Evolutionary conservation across 1,284 basidiomycete genomes (phyloP), one percentile per base, ranked within the genome.

Genomic region (Ustilago hordei): DNA sequence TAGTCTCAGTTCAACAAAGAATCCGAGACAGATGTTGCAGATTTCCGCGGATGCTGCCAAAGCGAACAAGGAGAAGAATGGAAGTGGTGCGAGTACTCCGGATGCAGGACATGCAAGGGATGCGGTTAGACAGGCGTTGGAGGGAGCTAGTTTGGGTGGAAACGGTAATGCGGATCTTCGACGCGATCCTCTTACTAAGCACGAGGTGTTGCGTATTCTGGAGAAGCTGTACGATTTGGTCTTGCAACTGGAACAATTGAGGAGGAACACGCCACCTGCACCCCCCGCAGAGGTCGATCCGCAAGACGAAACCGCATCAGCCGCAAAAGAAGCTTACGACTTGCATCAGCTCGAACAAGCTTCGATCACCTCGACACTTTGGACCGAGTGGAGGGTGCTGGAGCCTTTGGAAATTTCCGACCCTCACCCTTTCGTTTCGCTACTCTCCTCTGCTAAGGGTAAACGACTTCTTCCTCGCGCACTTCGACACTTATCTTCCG

Each of bases 381-480:
- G 94, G 93, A 89, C 90, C 67, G 91, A 91, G 54, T 87, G 98
- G 54, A 90, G 92, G 82, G 93, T 98, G 28, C 91, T 94, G 89
- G 92, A 94, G 52, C 95, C 95, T 32, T 90, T 99, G 12, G 95
- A 95, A 85, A 92, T 94, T 41, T 95, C 94, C 92, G 94, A 93
- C 72, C 96, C 96, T 5, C 97, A 99, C 88, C 97, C 97, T 0
- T 98, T 99, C 88, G 92, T 99, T 79, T 95, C 95, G 2, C 89
- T 99, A 48, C 89, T 99, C 54, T 91, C 90, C 39, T 92, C 93
- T 2, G 90, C 91, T 78, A 99, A 99, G 87, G 97, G 97, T 69
- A 98, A 98, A 88, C 91, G 92, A 71, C 89, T 99, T 23, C 89
- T 99, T 47, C 93, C 95, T 3, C 92, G 97, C 41, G 90, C 95